Percentiles rank a stretch among this genome's conserved stretches.
Evolutionary conservation across 148 eudicot genomes (phyloP).

Genomic region (Fagopyrum homotropicum): DNA sequence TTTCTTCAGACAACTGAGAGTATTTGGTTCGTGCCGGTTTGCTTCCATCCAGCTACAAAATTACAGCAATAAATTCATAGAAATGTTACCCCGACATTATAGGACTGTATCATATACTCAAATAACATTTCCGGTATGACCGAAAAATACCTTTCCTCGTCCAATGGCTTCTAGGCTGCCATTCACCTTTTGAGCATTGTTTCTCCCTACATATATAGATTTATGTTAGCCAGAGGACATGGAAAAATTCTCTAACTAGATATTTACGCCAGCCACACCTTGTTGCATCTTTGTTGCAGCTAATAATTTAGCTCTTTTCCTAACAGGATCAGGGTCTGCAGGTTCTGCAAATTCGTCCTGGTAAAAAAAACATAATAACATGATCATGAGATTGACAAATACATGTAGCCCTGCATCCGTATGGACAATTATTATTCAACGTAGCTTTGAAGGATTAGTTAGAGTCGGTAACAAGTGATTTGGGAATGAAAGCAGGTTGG

Average conservation of each 20-base stretch:
- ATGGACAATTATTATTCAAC: neutral
- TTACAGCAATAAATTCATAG: constrained; percentile 12
- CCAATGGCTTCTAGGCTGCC: constrained; percentile 23
- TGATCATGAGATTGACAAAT: neutral
- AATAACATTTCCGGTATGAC: constrained; percentile 1
- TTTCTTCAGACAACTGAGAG: constrained; percentile 57
- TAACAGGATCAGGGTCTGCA: constrained; percentile 37
- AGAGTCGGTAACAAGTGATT: neutral
- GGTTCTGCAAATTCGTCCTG: constrained; percentile 58
- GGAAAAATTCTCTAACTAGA: constrained; percentile 1
- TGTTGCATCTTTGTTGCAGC: constrained; percentile 28
- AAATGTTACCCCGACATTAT: neutral
- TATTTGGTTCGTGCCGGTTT: constrained; percentile 44
- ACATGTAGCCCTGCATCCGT: neutral
- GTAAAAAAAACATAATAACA: neutral
- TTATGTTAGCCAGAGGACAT: constrained; percentile 12
- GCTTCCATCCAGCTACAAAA: constrained; percentile 45
- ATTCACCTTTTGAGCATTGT: constrained; percentile 18
- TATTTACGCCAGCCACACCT: constrained; percentile 34
- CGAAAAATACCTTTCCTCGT: constrained; percentile 42
- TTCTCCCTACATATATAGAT: constrained; percentile 29
- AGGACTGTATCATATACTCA: neutral
- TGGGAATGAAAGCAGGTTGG: neutral
- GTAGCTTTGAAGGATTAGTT: neutral
- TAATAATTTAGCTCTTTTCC: constrained; percentile 37